phyloP scores from a whole-genome alignment of 768 basidiomycete genomes.

The Amanita jacksonii region DNA sequence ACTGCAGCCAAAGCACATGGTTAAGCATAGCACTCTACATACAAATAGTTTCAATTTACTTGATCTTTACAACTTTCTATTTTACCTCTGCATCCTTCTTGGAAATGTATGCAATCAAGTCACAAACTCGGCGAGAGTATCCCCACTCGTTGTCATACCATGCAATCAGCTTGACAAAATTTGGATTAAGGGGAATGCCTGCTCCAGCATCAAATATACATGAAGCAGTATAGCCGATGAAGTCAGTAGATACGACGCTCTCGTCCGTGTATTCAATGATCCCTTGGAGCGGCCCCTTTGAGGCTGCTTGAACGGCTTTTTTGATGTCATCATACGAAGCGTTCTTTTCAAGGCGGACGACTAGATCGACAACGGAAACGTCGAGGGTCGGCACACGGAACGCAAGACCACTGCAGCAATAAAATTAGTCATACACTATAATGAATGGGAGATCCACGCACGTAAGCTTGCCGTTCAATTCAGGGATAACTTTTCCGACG shows the following conservation, averaged over 20 bases:
- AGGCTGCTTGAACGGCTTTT: conserved; percentile 61
- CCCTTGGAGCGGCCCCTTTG: conserved; percentile 50
- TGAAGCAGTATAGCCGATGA: conserved; percentile 61
- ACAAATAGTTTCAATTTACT: conserved; percentile 1
- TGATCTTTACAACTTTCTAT: neutral
- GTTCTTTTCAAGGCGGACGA: conserved; percentile 74
- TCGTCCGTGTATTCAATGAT: conserved; percentile 85
- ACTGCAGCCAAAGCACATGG: too few species aligned
- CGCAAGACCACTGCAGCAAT: conserved; percentile 53
- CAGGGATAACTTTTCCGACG: conserved; percentile 89
- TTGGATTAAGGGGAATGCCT: conserved; percentile 77
- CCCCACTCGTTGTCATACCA: conserved; percentile 95
- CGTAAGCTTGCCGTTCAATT: conserved; percentile 90
- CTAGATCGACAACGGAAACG: conserved; percentile 92
- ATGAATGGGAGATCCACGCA: conserved; percentile 33
- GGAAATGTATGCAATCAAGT: conserved; percentile 71
- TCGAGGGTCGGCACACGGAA: conserved; percentile 93
- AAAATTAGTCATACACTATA: too few species aligned
- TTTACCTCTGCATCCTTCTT: conserved; percentile 39
- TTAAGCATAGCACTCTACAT: too few species aligned
- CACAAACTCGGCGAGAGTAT: conserved; percentile 84
- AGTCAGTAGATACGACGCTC: conserved; percentile 81
- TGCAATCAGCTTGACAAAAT: conserved; percentile 90
- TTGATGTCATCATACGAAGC: conserved; percentile 84
- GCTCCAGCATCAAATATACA: conserved; percentile 86